Evolutionary conservation across 1,139 yeast species (phyloP), one percentile per base, ranked within the genome.

Genomic region (Suhomyces coccinellae): DNA sequence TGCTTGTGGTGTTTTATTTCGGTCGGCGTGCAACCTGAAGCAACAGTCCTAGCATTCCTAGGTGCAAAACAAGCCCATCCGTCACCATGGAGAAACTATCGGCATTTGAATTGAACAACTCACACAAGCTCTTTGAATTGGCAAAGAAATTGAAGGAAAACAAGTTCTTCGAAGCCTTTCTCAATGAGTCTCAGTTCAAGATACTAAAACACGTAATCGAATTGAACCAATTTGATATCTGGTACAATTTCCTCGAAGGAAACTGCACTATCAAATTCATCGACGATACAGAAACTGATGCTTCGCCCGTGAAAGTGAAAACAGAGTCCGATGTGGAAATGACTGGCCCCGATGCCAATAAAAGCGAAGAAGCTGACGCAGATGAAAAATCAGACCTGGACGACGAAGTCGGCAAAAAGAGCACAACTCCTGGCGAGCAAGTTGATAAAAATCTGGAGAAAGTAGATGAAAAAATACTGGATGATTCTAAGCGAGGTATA

Each of bases 171-270:
- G 80, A 79, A 50, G 69, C 78, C 29, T 83, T 81, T 55, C 66
- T 85, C 45, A 81, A 82, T 36, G 79, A 82, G n/a, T 80, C 76
- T 50, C 91, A 85, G 59, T 72, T 71, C 52, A 73, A 78, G 48
- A 73, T 85, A 3, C 61, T 85, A 33, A 69, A 73, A 39, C 65
- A 71, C 47, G 64, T 85, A 34, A 48, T 69, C 44, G 50, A 57
- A 38, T 56, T 59, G 47, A 52, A 62, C 46, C 62, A 68, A 50
- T 52, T 58, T 20, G 66, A 63, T 27, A 52, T 82, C 12, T 82
- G 87, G 87, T 59, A 63, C 36, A 71, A 75, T 29, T 75, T 83
- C 50, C 65, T 83, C 43, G 78, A 76, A 33, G 85, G 85, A 12
- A 77, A 75, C 44, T 65, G 81, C 41, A 58, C 53, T 12, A 57